Evolutionary conservation across 1,284 basidiomycete species (phyloP).

Genomic region (Mrakiaceae sp.): DNA sequence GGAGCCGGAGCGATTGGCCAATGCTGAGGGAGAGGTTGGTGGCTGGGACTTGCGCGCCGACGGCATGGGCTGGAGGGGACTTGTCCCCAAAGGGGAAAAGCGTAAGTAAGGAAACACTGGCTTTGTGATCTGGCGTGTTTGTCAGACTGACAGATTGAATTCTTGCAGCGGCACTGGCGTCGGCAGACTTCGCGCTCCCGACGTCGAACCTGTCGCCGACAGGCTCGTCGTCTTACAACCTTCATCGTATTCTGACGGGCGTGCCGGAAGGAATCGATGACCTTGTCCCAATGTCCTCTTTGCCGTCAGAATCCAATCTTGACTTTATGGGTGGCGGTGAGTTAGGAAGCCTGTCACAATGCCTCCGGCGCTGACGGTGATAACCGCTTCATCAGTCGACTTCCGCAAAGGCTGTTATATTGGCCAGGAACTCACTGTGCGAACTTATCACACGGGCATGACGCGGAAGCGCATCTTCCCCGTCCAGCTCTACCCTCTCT

Average conservation of each 20-base stretch:
- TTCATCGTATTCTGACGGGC: slow-evolving; percentile 70
- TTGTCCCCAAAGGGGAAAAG: slow-evolving; percentile 54
- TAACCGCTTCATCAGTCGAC: slow-evolving; percentile 53
- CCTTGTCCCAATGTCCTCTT: slow-evolving; percentile 60
- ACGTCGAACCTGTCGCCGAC: no score
- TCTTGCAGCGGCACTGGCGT: neutral
- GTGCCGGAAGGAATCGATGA: slow-evolving; percentile 79
- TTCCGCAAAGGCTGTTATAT: slow-evolving; percentile 97
- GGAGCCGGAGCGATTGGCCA: slow-evolving; percentile 25
- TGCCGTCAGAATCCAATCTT: slow-evolving; percentile 88
- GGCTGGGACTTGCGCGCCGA: slow-evolving; percentile 56
- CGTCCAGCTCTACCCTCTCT: slow-evolving; percentile 40
- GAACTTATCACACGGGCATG: slow-evolving; percentile 90
- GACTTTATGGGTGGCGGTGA: slow-evolving; percentile 85
- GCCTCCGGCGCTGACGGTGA: no score
- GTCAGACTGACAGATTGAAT: neutral
- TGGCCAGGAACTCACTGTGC: slow-evolving; percentile 92
- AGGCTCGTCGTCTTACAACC: slow-evolving; percentile 44
- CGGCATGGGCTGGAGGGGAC: slow-evolving; percentile 61
- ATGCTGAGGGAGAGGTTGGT: slow-evolving; percentile 26
- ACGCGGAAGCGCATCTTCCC: slow-evolving; percentile 85
- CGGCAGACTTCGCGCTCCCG: no score
- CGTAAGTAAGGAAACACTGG: slow-evolving; percentile 45
- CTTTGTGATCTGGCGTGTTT: no score
- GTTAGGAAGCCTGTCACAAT: slow-evolving; percentile 25